Conservation (phyloP, 352 stramenopile genomes). For the Phytophthora idaei region DNA sequence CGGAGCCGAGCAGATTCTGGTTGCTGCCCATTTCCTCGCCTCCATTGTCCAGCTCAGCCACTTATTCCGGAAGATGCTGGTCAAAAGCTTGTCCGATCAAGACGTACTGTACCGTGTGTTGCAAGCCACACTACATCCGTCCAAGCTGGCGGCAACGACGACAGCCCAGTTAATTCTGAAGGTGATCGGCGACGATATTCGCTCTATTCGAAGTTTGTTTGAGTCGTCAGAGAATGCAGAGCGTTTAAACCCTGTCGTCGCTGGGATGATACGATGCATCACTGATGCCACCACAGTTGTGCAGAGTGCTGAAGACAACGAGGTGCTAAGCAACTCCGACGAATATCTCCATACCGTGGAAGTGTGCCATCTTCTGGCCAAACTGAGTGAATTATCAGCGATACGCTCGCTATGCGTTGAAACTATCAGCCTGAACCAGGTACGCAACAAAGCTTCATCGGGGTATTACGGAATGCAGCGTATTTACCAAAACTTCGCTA, state of each 20-base stretch:
- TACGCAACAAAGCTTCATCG: slow-evolving; percentile 19
- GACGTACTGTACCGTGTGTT: slow-evolving; percentile 73
- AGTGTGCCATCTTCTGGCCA: slow-evolving; percentile 65
- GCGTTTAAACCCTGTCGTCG: slow-evolving; percentile 53
- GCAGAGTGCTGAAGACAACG: slow-evolving; percentile 47
- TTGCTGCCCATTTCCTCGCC: slow-evolving; percentile 69
- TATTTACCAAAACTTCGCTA: slow-evolving; percentile 2
- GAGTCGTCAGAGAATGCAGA: slow-evolving; percentile 41
- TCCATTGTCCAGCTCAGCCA: slow-evolving; percentile 55
- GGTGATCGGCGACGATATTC: slow-evolving; percentile 65
- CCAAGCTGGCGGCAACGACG: slow-evolving; percentile 59
- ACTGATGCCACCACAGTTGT: slow-evolving; percentile 49
- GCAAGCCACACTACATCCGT: slow-evolving; percentile 72
- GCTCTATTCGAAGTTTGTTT: slow-evolving; percentile 52
- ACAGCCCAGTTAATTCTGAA: slow-evolving; percentile 63
- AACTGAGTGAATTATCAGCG: slow-evolving; percentile 52
- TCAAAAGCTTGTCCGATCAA: slow-evolving; percentile 56
- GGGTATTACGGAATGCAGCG: background rate
- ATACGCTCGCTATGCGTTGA: slow-evolving; percentile 60
- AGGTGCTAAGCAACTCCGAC: slow-evolving; percentile 55
- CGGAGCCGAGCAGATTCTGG: slow-evolving; percentile 56
- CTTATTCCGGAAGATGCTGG: slow-evolving; percentile 66
- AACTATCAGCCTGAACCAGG: slow-evolving; percentile 78
- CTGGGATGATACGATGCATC: slow-evolving; percentile 64
- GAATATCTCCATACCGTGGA: slow-evolving; percentile 73